A percentile compares a stretch with the other conserved stretches of the same genome.
Evolutionary conservation across 139 green algal genomes (phyloP).

Genomic region (Astrephomene gubernaculifera): DNA sequence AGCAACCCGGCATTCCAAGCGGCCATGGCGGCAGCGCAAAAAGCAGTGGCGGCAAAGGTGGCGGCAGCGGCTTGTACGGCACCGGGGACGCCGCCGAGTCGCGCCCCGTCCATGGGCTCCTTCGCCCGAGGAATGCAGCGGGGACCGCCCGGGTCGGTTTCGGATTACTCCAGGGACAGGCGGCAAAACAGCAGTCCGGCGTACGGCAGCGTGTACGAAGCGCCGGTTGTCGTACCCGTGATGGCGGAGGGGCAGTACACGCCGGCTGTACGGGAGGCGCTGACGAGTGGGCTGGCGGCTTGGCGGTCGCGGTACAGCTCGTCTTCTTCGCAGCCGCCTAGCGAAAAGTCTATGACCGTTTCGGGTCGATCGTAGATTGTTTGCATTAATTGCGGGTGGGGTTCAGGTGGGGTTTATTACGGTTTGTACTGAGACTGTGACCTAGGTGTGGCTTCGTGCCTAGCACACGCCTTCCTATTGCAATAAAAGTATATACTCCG

Average conservation of each 20-base stretch:
- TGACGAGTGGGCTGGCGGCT: background rate
- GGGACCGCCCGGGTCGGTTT: background rate
- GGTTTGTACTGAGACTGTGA: too few species aligned
- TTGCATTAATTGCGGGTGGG: too few species aligned
- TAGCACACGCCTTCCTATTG: too few species aligned
- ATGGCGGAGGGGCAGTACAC: background rate
- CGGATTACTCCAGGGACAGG: background rate
- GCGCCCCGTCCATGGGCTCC: background rate
- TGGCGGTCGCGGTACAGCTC: conserved; percentile 3
- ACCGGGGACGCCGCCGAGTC: background rate
- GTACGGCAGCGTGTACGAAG: background rate
- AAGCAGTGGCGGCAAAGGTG: too few species aligned
- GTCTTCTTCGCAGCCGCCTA: too few species aligned
- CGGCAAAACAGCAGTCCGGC: too few species aligned
- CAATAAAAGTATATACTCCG: too few species aligned
- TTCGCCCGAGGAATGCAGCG: background rate
- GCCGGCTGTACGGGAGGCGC: background rate
- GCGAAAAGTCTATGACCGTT: too few species aligned
- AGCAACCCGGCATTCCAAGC: too few species aligned
- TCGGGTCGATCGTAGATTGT: too few species aligned
- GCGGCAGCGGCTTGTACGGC: background rate
- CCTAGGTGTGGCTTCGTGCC: too few species aligned
- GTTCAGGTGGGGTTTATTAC: too few species aligned
- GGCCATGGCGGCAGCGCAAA: background rate
- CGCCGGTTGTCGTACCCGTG: background rate